phyloP scores from a whole-genome alignment of 768 basidiomycete species.

The Coprinopsis strossmayeri region DNA sequence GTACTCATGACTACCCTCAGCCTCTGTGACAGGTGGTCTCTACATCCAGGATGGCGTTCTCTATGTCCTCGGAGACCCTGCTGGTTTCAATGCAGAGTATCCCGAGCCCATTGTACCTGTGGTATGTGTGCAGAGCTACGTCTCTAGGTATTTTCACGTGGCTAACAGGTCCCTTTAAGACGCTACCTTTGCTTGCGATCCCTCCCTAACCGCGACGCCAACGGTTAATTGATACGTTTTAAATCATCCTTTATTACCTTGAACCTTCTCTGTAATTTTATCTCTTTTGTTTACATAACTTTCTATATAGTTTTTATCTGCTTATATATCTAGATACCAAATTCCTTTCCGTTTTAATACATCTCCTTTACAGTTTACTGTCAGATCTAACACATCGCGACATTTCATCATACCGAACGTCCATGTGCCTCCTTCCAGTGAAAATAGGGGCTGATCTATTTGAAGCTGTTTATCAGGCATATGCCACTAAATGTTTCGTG shows the following conservation, averaged over 20 bases:
- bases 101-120: conserved; percentile 1
- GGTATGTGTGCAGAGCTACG: neutral
- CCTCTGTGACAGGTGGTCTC: neutral
- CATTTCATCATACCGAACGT: neutral
- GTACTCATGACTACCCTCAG: too few species aligned
- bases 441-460: neutral
- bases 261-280: too few species aligned
- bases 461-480: neutral
- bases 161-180: neutral
- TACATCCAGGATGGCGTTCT: conserved; percentile 5
- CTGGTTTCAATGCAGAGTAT: conserved; percentile 7
- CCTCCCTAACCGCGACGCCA: too few species aligned
- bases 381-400: neutral
- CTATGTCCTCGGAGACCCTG: conserved; percentile 7
- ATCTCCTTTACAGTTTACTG: neutral
- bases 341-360: too few species aligned
- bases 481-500: neutral
- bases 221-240: too few species aligned
- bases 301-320: too few species aligned
- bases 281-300: too few species aligned
- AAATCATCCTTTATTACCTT: too few species aligned
- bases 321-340: too few species aligned
- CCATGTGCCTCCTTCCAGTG: neutral
- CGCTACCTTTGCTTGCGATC: neutral
- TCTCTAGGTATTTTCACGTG: neutral